Base-by-base conservation (phyloP, 1,284 basidiomycete genomes). In the Leccinum ponderosum region DNA sequence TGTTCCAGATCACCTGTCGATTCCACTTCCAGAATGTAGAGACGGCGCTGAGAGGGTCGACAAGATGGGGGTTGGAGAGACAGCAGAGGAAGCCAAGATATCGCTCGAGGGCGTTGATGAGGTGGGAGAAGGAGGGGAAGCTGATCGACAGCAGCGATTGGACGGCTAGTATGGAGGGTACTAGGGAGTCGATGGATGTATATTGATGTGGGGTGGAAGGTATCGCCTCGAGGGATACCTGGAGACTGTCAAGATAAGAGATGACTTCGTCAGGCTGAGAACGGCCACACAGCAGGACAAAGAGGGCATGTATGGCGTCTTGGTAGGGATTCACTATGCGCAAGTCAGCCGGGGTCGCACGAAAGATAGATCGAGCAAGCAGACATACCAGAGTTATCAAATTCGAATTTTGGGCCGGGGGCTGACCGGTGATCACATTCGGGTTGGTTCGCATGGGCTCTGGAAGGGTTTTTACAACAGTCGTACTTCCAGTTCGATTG, bases 81-180 rank as follows among this genome's bases (percentile, higher is more conserved):
- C 29, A 29, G 29, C 29, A 29, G 29, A 29, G 29, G 29, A 29
- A 29, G 29, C 29, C 29, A 29, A 29, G 87, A 76, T 99, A 99
- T 6, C 94, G 89, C 75, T 99, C 97, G 64, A 98, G 94, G 6
- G 96, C 95, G 75, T 99, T 99, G 65, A 99, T 86, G 70, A 98
- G 91, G 75, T 99, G 97, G 0, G 96, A 98, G 80, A 99, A 98
- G 2, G 95, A 98, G 17, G 97, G 89, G 9, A 92, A 89, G 55
- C 97, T 97, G 59, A 98, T 92, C 69, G 92, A 87, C 6, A 98
- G 83, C 2, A 99, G 83, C 11, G 91, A 93, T 71, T 98, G 95
- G 53, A 95, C 83, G n/a, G 91, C 84, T 29, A 29, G 29, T 66
- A 98, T 89, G 53, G 90, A 88, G 39, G 92, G 87, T 50, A 91